Evolutionary conservation across 805 yeast genomes (phyloP).

Genomic region (Candida corydali): DNA sequence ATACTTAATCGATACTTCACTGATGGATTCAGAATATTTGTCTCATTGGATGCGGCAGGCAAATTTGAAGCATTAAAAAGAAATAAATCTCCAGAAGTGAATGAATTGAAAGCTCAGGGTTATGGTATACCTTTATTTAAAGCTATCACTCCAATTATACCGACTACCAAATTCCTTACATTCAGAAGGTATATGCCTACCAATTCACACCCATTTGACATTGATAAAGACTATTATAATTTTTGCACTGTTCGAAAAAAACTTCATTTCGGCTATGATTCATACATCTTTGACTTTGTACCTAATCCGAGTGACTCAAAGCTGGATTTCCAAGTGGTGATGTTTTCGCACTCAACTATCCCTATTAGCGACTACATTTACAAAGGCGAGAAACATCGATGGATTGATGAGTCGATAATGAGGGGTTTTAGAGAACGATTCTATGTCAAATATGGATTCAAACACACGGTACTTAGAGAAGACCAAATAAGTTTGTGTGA

Average conservation of each 20-base stretch:
- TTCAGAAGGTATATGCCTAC: slow-evolving; percentile 6
- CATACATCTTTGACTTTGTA: slow-evolving; percentile 6
- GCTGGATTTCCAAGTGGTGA: slow-evolving; percentile 5
- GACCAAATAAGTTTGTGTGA: slow-evolving; percentile 7
- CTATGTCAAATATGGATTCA: slow-evolving; percentile 5
- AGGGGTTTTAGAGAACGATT: slow-evolving; percentile 1
- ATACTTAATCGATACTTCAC: slow-evolving; percentile 5
- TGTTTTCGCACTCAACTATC: slow-evolving; percentile 9
- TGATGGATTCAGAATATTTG: slow-evolving; percentile 7
- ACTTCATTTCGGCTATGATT: slow-evolving; percentile 4
- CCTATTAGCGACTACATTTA: slow-evolving; percentile 10
- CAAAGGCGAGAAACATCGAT: slow-evolving; percentile 6
- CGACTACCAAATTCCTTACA: slow-evolving; percentile 2
- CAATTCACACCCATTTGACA: slow-evolving; percentile 8
- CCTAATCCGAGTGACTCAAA: slow-evolving; percentile 8
- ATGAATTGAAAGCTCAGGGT: slow-evolving; percentile 6
- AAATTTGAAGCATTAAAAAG: slow-evolving; percentile 7
- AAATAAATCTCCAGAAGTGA: slow-evolving; percentile 5
- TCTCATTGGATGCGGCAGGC: slow-evolving; percentile 7
- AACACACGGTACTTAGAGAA: slow-evolving; percentile 1
- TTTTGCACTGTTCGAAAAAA: slow-evolving; percentile 6
- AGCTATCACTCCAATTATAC: slow-evolving; percentile 5
- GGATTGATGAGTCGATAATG: slow-evolving; percentile 7
- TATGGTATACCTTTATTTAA: slow-evolving; percentile 10
- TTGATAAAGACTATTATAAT: slow-evolving; percentile 4